Evolutionary conservation across 768 basidiomycete species (phyloP).

Genomic region (Leccinum truebloodii): DNA sequence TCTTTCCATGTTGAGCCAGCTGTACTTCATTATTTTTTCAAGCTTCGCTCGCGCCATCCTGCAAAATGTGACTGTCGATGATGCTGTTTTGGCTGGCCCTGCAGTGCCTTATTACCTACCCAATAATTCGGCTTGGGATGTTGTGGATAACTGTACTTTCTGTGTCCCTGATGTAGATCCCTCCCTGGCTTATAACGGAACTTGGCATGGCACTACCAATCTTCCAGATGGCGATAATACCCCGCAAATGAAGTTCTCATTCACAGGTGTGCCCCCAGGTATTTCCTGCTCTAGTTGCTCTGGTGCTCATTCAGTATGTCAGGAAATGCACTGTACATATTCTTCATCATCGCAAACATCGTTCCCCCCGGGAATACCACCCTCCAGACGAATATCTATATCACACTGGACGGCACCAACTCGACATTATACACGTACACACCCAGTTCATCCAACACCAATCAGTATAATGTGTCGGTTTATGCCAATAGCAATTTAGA

Average conservation of each 20-base stretch:
- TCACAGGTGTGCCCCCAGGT: constrained; percentile 6
- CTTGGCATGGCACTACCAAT: constrained; percentile 21
- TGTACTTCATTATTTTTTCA: background rate
- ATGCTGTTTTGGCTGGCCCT: constrained; percentile 11
- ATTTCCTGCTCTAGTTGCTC: background rate
- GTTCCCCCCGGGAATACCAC: background rate
- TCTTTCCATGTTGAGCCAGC: background rate
- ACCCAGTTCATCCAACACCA: background rate
- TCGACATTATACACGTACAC: constrained; percentile 4
- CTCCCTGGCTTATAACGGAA: constrained; percentile 7
- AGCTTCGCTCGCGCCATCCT: constrained; percentile 4
- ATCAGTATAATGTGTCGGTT: constrained; percentile 17
- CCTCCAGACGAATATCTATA: constrained; percentile 1
- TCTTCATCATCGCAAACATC: constrained; percentile 18
- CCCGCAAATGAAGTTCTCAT: constrained; percentile 6
- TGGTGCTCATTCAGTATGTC: background rate
- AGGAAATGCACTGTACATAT: constrained; percentile 20
- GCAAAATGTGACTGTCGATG: constrained; percentile 19
- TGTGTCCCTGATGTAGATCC: constrained; percentile 1
- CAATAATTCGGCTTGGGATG: background rate
- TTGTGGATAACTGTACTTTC: background rate
- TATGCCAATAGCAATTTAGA: constrained; percentile 11
- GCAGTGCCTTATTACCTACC: constrained; percentile 13
- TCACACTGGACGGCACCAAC: constrained; percentile 6
- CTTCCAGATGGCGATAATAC: background rate